A percentile compares a stretch with the other conserved stretches of the same genome.
Evolutionary conservation across 805 yeast genomes (phyloP).

Genomic region (Hanseniaspora hatyaiensis): DNA sequence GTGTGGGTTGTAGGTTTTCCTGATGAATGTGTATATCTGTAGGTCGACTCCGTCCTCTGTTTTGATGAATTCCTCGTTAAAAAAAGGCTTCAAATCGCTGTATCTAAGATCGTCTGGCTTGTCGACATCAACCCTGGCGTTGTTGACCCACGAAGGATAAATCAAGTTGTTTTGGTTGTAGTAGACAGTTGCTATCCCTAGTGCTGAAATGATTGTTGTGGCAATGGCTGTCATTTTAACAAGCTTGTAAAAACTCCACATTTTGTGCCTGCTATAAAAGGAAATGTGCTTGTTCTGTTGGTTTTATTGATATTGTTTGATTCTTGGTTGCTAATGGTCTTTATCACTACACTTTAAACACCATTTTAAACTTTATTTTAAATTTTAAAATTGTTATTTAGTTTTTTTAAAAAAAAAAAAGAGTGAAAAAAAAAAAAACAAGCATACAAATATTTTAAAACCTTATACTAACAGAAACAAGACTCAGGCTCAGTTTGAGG

Average conservation of each 20-base stretch:
- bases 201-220: constrained; percentile 35
- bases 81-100: constrained; percentile 41
- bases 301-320: no score
- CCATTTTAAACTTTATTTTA: no score
- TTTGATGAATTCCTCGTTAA: constrained; percentile 44
- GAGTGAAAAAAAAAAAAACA: neutral
- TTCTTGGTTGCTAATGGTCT: no score
- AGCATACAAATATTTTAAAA: no score
- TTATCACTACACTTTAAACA: no score
- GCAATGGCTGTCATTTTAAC: constrained; percentile 34
- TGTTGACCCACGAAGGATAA: constrained; percentile 75
- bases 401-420: neutral
- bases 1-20: constrained; percentile 19
- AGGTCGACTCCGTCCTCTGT: constrained; percentile 63
- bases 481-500: no score
- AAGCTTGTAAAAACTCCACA: neutral
- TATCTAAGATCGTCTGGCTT: constrained; percentile 50
- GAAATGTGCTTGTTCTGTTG: no score
- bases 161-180: constrained; percentile 52
- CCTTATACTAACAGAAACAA: no score
- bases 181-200: constrained; percentile 45
- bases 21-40: constrained; percentile 43
- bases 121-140: constrained; percentile 57
- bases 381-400: neutral
- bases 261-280: no score